Percentiles rank a stretch among this genome's conserved stretches.
Evolutionary conservation across 2,329 filamentous ascomycete species (phyloP).

Genomic region (Dactylellina haptotyla): DNA sequence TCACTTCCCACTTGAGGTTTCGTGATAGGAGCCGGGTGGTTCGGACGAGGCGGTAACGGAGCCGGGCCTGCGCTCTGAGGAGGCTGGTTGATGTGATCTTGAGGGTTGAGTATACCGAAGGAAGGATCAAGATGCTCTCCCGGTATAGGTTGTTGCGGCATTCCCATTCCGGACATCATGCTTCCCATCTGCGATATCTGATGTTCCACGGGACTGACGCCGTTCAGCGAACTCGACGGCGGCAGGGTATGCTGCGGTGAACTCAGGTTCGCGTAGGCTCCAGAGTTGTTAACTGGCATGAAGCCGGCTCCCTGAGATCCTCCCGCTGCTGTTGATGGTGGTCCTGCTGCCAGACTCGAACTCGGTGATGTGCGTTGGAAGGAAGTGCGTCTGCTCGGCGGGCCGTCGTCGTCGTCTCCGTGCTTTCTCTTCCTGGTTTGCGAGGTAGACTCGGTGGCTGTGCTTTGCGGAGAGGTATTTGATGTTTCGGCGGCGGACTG

Average conservation of each 20-base stretch:
- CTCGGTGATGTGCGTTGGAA: conserved; percentile 42
- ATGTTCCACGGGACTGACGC: conserved; percentile 41
- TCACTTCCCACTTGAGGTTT: conserved; percentile 95
- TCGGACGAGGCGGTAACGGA: conserved; percentile 64
- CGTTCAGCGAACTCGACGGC: conserved; percentile 39
- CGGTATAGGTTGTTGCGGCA: conserved; percentile 31
- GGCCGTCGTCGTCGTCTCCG: conserved; percentile 47
- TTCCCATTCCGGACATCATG: conserved; percentile 39
- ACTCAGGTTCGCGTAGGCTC: conserved; percentile 38
- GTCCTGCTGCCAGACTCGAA: conserved; percentile 12
- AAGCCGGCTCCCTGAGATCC: conserved; percentile 43
- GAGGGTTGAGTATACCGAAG: conserved; percentile 53
- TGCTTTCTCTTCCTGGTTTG: conserved; percentile 52
- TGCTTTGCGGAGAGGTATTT: conserved; percentile 42
- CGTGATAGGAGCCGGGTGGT: conserved; percentile 65
- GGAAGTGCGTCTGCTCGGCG: conserved; percentile 43
- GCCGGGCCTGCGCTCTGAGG: conserved; percentile 36
- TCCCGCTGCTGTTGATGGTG: not conserved
- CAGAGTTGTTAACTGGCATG: conserved; percentile 52
- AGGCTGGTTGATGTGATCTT: conserved; percentile 37
- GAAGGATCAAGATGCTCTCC: conserved; percentile 55
- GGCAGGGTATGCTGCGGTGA: conserved; percentile 46
- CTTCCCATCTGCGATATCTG: conserved; percentile 49
- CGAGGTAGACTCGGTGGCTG: conserved; percentile 31
- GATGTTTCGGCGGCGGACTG: conserved; percentile 36